These are phyloP conservation scores for Puccinia polysora DNA, from an alignment of 1,284 basidiomycete species.

Conservation along the genomic window DNA sequence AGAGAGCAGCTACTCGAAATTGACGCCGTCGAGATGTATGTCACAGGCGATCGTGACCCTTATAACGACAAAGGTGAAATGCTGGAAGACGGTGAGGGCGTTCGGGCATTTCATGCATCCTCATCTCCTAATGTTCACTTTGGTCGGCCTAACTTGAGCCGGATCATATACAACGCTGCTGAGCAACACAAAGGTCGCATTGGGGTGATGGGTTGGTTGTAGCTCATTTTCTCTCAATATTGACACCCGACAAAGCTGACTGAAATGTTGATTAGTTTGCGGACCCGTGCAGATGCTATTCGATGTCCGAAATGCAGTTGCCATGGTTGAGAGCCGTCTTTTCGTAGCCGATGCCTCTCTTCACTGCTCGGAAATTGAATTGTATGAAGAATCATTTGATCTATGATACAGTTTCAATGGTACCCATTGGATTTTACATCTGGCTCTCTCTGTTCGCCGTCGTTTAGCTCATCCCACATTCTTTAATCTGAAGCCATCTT, in stretches of 20 bases:
- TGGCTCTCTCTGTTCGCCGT: background rate
- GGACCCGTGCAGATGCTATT: constrained; percentile 54
- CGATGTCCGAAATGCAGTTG: constrained; percentile 55
- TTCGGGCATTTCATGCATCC: background rate
- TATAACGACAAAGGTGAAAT: background rate
- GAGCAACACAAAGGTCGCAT: constrained; percentile 8
- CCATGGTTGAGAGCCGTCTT: constrained; percentile 52
- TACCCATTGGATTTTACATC: background rate
- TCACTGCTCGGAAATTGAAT: constrained; percentile 21
- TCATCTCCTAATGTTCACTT: background rate
- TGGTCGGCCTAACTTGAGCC: constrained; percentile 10
- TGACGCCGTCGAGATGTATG: constrained; percentile 2
- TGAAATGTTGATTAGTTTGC: constrained; percentile 47
- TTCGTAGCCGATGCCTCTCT: constrained; percentile 29
- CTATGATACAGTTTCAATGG: background rate
- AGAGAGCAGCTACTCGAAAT: constrained; percentile 5
- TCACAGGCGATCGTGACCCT: background rate
- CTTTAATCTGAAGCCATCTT: too few species aligned
- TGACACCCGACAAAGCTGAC: background rate
- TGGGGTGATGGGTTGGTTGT: constrained; percentile 28
- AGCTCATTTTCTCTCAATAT: background rate
- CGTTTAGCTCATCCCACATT: too few species aligned
- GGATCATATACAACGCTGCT: background rate
- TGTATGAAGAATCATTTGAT: constrained; percentile 27
- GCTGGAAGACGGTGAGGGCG: background rate